Evolutionary conservation across 495 filamentous ascomycete species (phyloP).

Genomic region (Pyrenopolyporus hunteri): DNA sequence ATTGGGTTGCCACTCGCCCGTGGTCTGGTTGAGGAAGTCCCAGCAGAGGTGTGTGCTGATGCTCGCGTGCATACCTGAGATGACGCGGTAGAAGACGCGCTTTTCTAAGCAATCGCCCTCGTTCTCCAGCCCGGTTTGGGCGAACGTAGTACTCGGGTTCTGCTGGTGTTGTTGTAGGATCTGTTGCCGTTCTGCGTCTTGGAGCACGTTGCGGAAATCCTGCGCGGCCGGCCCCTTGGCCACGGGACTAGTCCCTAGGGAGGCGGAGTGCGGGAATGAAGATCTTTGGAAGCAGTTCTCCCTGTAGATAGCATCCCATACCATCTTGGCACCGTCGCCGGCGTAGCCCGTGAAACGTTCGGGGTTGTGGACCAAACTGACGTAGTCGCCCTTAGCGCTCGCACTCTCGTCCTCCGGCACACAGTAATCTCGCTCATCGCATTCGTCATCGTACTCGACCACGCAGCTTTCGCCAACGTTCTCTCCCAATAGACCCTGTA

Average conservation of each 20-base stretch:
- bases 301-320: constrained; percentile 96
- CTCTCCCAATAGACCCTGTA: constrained; percentile 83
- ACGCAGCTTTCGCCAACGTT: constrained; percentile 93
- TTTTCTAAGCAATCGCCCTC: constrained; percentile 97
- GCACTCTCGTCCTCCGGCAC: constrained; percentile 93
- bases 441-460: constrained; percentile 96
- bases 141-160: constrained; percentile 57
- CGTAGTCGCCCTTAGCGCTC: constrained; percentile 89
- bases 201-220: constrained; percentile 82
- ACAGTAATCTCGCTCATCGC: constrained; percentile 96
- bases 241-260: constrained; percentile 46
- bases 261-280: constrained; percentile 58
- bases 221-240: constrained; percentile 70
- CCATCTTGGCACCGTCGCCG: constrained; percentile 78
- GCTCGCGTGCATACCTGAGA: constrained; percentile 96
- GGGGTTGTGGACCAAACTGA: constrained; percentile 90
- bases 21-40: constrained; percentile 95
- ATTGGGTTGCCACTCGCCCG: constrained; percentile 93
- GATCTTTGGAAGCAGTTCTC: constrained; percentile 94
- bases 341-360: constrained; percentile 95
- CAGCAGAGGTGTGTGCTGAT: constrained; percentile 96
- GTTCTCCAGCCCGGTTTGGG: constrained; percentile 64
- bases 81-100: constrained; percentile 92
- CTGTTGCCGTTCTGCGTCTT: constrained; percentile 71
- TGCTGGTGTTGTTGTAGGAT: constrained; percentile 58